Evolutionary conservation across 1,139 yeast species (phyloP).

Genomic region (Saccharomycopsis crataegensis): DNA sequence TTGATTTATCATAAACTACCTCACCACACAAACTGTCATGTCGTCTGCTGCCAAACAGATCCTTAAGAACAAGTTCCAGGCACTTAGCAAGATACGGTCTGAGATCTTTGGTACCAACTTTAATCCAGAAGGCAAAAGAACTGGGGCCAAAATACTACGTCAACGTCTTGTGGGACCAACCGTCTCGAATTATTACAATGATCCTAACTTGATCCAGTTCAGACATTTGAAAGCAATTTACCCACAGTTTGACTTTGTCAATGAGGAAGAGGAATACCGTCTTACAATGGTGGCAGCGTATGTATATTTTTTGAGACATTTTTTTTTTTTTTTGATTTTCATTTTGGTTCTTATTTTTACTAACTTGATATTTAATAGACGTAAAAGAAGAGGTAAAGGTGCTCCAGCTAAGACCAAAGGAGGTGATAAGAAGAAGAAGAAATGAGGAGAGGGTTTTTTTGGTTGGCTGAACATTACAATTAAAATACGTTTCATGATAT

Average conservation of each 20-base stretch:
- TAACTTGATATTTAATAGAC: conserved; percentile 22
- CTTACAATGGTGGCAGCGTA: conserved; percentile 50
- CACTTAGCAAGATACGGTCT: conserved; percentile 46
- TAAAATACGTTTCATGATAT: not conserved
- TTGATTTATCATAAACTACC: not conserved
- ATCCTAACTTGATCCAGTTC: conserved; percentile 60
- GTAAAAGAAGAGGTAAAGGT: conserved; percentile 87
- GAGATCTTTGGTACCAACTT: conserved; percentile 54
- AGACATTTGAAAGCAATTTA: conserved; percentile 50
- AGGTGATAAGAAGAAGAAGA: conserved; percentile 23
- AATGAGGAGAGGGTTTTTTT: not conserved
- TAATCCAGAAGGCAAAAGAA: conserved; percentile 65
- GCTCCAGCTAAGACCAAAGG: conserved; percentile 76
- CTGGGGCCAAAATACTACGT: conserved; percentile 70
- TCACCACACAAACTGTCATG: not conserved
- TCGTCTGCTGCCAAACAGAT: conserved; percentile 2
- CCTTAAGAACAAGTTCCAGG: conserved; percentile 17
- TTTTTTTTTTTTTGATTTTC: not conserved
- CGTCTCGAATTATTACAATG: conserved; percentile 68
- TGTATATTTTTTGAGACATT: not conserved
- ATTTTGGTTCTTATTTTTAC: not conserved
- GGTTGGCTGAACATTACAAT: not conserved
- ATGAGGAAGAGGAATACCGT: conserved; percentile 70
- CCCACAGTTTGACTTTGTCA: conserved; percentile 54
- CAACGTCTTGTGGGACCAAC: conserved; percentile 72